phyloP scores from a whole-genome alignment of 129 eudicot genomes.

The Oenanthe sinensis region DNA sequence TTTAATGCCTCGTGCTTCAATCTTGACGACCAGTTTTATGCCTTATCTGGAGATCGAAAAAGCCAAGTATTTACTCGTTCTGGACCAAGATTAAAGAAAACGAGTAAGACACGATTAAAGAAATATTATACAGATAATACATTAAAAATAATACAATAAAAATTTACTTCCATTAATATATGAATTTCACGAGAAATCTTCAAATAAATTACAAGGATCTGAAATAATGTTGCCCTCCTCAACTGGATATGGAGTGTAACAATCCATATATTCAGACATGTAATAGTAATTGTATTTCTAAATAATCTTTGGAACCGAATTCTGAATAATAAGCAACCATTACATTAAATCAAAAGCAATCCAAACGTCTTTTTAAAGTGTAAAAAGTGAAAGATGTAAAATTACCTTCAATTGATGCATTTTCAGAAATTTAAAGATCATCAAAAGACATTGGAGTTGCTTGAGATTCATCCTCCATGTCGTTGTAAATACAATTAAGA shows the following conservation, averaged over 20 bases:
- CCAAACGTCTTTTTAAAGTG: no score
- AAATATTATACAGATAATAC: background rate
- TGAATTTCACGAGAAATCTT: background rate
- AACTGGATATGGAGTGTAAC: background rate
- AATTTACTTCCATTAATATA: background rate
- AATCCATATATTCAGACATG: background rate
- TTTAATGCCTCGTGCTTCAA: no score
- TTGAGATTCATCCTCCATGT: no score
- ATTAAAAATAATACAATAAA: no score
- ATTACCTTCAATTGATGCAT: no score
- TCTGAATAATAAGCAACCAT: background rate
- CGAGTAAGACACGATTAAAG: background rate
- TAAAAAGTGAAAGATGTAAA: no score
- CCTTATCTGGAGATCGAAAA: background rate
- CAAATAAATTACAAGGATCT: background rate
- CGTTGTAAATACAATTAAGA: no score
- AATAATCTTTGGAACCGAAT: background rate
- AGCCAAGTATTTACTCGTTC: background rate
- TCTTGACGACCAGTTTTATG: background rate
- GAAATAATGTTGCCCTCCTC: background rate
- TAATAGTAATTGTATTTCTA: background rate
- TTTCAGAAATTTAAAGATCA: no score
- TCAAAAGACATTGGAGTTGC: no score
- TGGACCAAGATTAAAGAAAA: background rate
- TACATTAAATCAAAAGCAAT: background rate